Percentiles rank a stretch among this genome's conserved stretches.
Evolutionary conservation across 2,329 filamentous ascomycete species (phyloP).

Genomic region (Alternaria sp.): DNA sequence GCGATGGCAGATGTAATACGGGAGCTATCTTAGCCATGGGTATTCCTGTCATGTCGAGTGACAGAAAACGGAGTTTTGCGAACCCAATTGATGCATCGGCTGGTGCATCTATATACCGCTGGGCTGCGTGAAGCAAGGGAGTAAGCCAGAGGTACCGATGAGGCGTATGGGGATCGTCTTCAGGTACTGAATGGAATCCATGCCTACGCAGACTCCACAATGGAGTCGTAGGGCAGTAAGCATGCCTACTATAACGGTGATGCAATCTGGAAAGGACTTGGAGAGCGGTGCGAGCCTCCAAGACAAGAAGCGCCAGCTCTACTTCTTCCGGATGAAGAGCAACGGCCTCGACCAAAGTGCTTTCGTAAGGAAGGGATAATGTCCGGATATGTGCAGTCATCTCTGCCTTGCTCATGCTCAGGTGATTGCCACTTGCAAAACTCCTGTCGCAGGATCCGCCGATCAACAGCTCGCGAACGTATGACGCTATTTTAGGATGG

Average conservation of each 20-base stretch:
- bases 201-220: not conserved
- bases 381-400: not conserved
- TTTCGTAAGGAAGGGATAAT: not conserved
- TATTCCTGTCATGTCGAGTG: not conserved
- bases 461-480: not conserved
- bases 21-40: not conserved
- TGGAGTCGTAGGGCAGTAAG: not conserved
- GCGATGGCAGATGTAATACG: not conserved
- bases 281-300: not conserved
- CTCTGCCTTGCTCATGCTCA: not conserved
- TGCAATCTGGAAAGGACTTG: not conserved
- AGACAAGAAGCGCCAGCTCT: not conserved
- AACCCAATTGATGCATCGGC: not conserved
- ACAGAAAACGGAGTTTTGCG: not conserved
- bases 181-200: not conserved
- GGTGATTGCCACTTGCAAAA: not conserved
- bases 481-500: not conserved
- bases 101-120: not conserved
- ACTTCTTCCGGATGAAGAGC: not conserved
- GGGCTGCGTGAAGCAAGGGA: not conserved
- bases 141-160: not conserved
- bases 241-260: not conserved
- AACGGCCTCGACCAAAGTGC: not conserved
- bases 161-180: not conserved
- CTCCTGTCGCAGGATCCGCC: not conserved